Conservation (phyloP, 2,329 filamentous ascomycete genomes). For the Bretziella fagacearum region DNA sequence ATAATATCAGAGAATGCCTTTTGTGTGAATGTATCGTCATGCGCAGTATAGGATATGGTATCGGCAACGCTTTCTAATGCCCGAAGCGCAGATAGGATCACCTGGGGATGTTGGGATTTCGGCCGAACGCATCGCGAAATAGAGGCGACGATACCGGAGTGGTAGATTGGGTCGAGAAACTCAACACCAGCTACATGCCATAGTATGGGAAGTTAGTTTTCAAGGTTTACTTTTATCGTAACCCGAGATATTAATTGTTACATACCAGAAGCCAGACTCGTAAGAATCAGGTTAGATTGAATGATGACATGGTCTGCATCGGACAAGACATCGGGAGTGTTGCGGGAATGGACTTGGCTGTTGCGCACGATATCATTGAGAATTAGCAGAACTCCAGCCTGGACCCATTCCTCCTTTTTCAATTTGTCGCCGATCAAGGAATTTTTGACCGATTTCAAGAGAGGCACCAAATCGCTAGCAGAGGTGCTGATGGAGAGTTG, state of each 20-base stretch:
- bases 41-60: neutral
- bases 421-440: conserved; percentile 76
- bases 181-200: conserved; percentile 53
- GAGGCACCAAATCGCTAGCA: conserved; percentile 35
- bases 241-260: neutral
- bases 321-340: too few species aligned
- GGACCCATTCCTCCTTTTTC: conserved; percentile 66
- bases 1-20: neutral
- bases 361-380: conserved; percentile 19
- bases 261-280: conserved; percentile 25
- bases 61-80: conserved; percentile 20
- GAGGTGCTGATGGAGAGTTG: conserved; percentile 17
- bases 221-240: neutral
- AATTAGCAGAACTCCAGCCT: conserved; percentile 48
- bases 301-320: too few species aligned
- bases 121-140: conserved; percentile 56
- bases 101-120: conserved; percentile 41
- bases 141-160: conserved; percentile 48
- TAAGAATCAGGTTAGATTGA: neutral
- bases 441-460: conserved; percentile 66
- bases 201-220: neutral
- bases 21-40: conserved; percentile 1
- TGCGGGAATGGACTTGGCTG: too few species aligned
- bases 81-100: conserved; percentile 58
- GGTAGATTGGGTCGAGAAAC: conserved; percentile 59